Percentiles rank a stretch among this genome's conserved stretches.
Conservation (phyloP, 768 basidiomycete genomes). For the Gloeophyllum trabeum region DNA sequence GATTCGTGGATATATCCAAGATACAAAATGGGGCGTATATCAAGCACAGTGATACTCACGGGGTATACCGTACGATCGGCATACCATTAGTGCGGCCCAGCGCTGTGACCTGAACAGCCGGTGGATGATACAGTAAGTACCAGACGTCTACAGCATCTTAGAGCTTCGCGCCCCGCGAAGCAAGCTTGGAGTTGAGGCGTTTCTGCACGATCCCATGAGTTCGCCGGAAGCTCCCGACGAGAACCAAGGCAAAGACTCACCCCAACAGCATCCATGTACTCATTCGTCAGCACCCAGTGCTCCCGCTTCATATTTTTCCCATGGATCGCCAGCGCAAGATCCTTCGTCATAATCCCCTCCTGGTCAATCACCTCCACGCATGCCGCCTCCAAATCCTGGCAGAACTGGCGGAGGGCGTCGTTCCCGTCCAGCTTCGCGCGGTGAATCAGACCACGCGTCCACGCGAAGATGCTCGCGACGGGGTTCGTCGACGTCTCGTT, state of each 20-base stretch:
- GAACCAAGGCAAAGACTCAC: slow-evolving; percentile 28
- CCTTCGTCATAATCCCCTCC: slow-evolving; percentile 95
- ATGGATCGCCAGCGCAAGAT: slow-evolving; percentile 88
- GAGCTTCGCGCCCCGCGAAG: background rate
- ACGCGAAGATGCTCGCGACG: slow-evolving; percentile 96
- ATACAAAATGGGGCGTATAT: background rate
- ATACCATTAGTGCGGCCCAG: too few relatives aligned
- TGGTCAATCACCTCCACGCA: slow-evolving; percentile 88
- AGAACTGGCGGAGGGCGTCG: slow-evolving; percentile 61
- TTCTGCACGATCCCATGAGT: background rate
- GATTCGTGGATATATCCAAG: background rate
- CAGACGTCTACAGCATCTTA: background rate
- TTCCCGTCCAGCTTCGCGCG: slow-evolving; percentile 90
- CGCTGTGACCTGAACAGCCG: too few relatives aligned
- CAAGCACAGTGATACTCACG: background rate
- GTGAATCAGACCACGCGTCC: slow-evolving; percentile 91
- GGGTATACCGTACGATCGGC: background rate
- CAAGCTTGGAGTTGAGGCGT: background rate
- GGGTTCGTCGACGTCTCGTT: slow-evolving; percentile 98
- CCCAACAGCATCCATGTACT: slow-evolving; percentile 89
- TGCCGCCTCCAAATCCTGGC: slow-evolving; percentile 67
- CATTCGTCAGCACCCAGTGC: slow-evolving; percentile 94
- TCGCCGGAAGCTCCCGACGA: background rate
- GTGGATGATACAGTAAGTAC: too few relatives aligned
- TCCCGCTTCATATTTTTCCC: slow-evolving; percentile 86